Conservation (phyloP, 331 rosid genomes). For the Erythrophleum ivorense region DNA sequence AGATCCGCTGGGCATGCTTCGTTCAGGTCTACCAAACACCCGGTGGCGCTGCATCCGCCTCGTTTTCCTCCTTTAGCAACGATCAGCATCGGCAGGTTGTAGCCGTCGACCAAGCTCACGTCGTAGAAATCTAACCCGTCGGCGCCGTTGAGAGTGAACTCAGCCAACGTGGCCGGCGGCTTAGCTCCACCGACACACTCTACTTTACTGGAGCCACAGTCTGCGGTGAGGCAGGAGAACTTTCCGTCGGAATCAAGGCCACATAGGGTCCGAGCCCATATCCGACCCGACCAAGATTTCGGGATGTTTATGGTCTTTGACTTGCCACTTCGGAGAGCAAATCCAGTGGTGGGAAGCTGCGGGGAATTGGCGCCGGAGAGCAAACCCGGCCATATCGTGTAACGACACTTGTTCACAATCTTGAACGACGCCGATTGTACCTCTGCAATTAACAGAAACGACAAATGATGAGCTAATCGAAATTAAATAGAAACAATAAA, state of each 20-base stretch:
- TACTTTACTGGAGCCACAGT: slow-evolving; percentile 81
- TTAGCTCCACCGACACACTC: slow-evolving; percentile 76
- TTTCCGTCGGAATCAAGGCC: slow-evolving; percentile 56
- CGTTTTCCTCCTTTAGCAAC: slow-evolving; percentile 71
- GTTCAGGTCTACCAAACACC: slow-evolving; percentile 84
- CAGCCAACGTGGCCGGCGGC: slow-evolving; percentile 91
- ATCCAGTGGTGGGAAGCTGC: slow-evolving; percentile 80
- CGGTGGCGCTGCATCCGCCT: slow-evolving; percentile 89
- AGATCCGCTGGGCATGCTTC: slow-evolving; percentile 71
- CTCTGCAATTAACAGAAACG: slow-evolving; percentile 44
- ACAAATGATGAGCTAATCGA: neutral
- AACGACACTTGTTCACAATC: slow-evolving; percentile 84
- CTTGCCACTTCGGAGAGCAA: slow-evolving; percentile 61
- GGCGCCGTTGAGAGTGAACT: slow-evolving; percentile 91
- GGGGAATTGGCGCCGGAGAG: slow-evolving; percentile 84
- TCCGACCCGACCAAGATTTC: slow-evolving; percentile 87
- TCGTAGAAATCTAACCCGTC: slow-evolving; percentile 86
- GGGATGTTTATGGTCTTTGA: slow-evolving; percentile 64
- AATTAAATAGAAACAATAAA: neutral
- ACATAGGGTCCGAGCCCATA: slow-evolving; percentile 91
- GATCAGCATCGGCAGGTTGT: slow-evolving; percentile 85
- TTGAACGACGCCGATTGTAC: slow-evolving; percentile 72
- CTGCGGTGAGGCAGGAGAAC: slow-evolving; percentile 80
- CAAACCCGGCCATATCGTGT: slow-evolving; percentile 85
- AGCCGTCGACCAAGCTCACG: slow-evolving; percentile 94